Evolutionary conservation across 1,284 basidiomycete genomes (phyloP), one percentile per base, ranked within the genome.

Genomic region (Malassezia pachydermatis): DNA sequence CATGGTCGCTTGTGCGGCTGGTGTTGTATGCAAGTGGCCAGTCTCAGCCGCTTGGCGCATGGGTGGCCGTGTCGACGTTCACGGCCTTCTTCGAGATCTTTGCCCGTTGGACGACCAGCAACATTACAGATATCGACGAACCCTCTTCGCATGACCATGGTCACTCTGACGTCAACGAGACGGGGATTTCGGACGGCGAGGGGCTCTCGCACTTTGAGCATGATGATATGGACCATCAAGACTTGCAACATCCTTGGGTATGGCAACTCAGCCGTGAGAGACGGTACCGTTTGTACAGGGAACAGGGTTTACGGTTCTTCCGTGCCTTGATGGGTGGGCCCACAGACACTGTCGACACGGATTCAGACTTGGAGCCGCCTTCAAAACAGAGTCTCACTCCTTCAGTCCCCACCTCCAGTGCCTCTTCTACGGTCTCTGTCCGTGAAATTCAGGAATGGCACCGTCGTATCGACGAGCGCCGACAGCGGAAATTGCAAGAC

Each of bases 1-100:
- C 85, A 70, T 88, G 86, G 86, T 84, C 85, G 2, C 82, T 85
- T 8, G 87, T 86, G 6, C 83, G 86, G 52, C 70, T 84, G 28
- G 86, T 83, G 1, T 78, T 88, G 17, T 77, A 75, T 32, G 70
- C 86, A 34, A 77, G 86, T 51, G 80, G 81, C 32, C 76, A 79
- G 47, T 73, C 75, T 43, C 77, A 85, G 9, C 86, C 86, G 0
- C 77, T 82, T 11, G 74, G 80, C 3, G 81, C 80, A 45, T 88
- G 86, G 86, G 81, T 84, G 2, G 77, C 81, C 8, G 82, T 88
- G 40, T 85, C 81, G 1, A 85, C 82, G 14, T 86, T 84, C 41
- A 88, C 86, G 1, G 60, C 66, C 2, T 47, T 62, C 16, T 59
- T 58, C 43, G 68, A 70, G 40, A 52, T 59, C 2, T 57, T 70